These are phyloP conservation scores for Colletotrichum melonis DNA, from an alignment of 2,329 filamentous ascomycete genomes.

Conservation along the genomic window DNA sequence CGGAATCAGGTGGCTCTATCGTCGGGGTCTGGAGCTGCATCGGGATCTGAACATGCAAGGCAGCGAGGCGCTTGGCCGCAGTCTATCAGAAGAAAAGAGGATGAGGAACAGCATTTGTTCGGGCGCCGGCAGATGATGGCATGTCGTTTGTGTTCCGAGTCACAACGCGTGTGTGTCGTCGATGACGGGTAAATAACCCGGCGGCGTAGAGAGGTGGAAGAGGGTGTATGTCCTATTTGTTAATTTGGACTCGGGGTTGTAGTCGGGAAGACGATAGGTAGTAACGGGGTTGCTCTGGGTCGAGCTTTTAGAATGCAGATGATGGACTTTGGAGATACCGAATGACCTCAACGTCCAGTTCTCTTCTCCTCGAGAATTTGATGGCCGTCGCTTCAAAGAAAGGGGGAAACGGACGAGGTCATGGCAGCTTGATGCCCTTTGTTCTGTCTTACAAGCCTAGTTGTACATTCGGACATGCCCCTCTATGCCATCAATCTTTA, in stretches of 20 bases:
- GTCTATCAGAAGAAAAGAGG: not conserved
- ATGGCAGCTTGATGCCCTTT: no score
- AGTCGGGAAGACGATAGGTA: no score
- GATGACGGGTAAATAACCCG: not conserved
- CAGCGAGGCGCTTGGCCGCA: not conserved
- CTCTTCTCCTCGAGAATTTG: no score
- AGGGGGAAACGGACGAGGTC: no score
- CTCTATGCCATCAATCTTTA: no score
- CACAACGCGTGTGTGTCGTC: not conserved
- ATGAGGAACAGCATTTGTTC: not conserved
- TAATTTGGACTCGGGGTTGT: not conserved
- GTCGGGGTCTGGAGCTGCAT: not conserved
- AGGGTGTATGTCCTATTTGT: not conserved
- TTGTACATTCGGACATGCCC: no score
- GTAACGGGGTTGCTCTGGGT: no score
- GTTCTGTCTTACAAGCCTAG: no score
- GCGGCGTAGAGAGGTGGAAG: not conserved
- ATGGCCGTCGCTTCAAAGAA: no score
- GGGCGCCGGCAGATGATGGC: not conserved
- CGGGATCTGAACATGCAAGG: not conserved
- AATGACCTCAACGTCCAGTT: no score
- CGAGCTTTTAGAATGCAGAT: no score
- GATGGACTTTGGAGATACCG: no score
- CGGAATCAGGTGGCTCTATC: not conserved
- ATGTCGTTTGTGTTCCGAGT: not conserved